Conservation (phyloP, 2,329 filamentous ascomycete species). For the Rutstroemia sp. region DNA sequence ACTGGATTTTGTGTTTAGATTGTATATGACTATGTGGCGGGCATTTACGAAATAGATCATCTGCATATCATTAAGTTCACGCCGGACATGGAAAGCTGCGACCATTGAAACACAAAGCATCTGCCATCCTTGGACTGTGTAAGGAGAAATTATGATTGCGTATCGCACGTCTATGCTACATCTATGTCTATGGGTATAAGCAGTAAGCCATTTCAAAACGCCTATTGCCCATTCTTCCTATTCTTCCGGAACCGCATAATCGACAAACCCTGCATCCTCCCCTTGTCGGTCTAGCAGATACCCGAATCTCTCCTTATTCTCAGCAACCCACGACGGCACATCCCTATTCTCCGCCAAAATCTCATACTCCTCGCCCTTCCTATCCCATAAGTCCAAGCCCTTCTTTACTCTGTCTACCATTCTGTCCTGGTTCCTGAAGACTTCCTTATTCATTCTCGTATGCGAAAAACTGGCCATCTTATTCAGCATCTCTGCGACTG, state of each 20-base stretch:
- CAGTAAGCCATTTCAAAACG: too few species aligned
- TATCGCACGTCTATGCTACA: too few species aligned
- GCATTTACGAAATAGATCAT: too few species aligned
- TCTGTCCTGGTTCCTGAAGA: conserved; percentile 33
- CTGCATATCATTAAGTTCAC: too few species aligned
- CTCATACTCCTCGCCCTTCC: conserved; percentile 28
- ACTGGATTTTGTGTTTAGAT: not conserved
- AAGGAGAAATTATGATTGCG: too few species aligned
- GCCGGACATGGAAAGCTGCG: too few species aligned
- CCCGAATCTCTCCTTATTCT: conserved; percentile 14
- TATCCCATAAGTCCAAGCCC: conserved; percentile 37
- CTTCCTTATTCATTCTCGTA: conserved; percentile 31
- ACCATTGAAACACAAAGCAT: too few species aligned
- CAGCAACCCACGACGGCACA: conserved; percentile 33
- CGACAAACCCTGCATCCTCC: conserved; percentile 17
- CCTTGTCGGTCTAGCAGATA: conserved; percentile 20
- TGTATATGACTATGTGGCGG: not conserved
- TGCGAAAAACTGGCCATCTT: conserved; percentile 39
- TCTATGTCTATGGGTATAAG: too few species aligned
- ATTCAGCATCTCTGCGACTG: conserved; percentile 33
- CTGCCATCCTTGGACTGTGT: too few species aligned
- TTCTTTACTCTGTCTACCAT: conserved; percentile 35
- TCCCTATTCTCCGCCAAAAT: conserved; percentile 34
- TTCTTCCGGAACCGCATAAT: conserved; percentile 21
- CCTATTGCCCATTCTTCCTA: not conserved